Evolutionary conservation across 768 basidiomycete genomes (phyloP).

Genomic region (Leucosporidium creatinivorum): DNA sequence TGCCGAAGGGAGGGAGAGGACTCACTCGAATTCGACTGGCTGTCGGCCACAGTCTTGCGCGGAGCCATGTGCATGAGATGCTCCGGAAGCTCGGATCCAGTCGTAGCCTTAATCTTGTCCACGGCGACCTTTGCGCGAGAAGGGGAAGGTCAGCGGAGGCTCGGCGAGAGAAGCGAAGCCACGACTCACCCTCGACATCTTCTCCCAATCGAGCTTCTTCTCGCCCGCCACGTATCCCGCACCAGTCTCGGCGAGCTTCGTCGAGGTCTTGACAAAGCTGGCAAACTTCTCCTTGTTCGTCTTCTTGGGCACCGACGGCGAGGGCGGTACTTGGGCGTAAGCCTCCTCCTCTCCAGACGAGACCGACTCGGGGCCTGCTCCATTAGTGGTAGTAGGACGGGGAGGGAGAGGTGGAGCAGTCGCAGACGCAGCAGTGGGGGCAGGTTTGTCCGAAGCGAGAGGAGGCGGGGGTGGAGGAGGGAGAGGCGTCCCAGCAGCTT

Average conservation of each 20-base stretch:
- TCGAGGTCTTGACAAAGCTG: background rate
- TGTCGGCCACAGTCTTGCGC: background rate
- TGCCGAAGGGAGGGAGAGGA: background rate
- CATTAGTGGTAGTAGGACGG: background rate
- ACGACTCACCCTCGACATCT: background rate
- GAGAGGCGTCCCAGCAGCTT: background rate
- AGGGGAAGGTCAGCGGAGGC: background rate
- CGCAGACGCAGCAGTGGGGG: too few relatives aligned
- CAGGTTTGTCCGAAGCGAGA: too few relatives aligned
- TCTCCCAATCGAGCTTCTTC: conserved; percentile 2
- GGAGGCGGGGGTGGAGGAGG: background rate
- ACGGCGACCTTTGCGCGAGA: background rate
- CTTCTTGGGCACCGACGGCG: background rate
- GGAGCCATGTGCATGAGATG: background rate
- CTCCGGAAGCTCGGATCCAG: background rate
- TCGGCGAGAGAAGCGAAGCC: background rate
- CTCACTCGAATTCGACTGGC: background rate
- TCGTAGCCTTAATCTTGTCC: background rate
- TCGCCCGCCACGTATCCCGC: conserved; percentile 1
- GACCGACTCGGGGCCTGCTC: too few relatives aligned
- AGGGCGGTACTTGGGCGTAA: background rate
- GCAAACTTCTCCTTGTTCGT: background rate
- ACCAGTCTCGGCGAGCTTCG: background rate
- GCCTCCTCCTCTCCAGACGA: background rate
- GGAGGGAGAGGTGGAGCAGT: background rate